phyloP scores from a whole-genome alignment of 192 early-diverging fungal species.

The Linnemannia elongata region DNA sequence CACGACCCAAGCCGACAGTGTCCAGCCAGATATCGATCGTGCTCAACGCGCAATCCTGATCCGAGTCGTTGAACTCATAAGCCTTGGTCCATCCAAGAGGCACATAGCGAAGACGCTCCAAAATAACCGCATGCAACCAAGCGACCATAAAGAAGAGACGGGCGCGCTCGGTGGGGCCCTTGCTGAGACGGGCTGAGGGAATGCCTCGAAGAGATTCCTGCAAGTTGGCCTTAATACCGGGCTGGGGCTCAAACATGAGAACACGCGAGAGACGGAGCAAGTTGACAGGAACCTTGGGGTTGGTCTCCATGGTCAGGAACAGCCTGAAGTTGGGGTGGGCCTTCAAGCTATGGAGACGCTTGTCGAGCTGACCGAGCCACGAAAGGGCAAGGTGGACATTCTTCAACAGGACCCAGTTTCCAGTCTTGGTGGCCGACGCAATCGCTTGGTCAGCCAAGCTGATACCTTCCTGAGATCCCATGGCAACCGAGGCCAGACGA shows the following conservation, averaged over 20 bases:
- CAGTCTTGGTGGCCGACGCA: slow-evolving; percentile 81
- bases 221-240: slow-evolving; percentile 95
- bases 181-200: slow-evolving; percentile 61
- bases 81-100: slow-evolving; percentile 98
- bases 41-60: slow-evolving; percentile 90
- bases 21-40: slow-evolving; percentile 97
- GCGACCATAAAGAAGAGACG: slow-evolving; percentile 95
- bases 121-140: slow-evolving; percentile 95
- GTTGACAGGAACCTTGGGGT: slow-evolving; percentile 95
- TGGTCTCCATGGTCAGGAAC: slow-evolving; percentile 98
- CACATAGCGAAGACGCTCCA: slow-evolving; percentile 96
- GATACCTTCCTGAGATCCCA: slow-evolving; percentile 98
- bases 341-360: slow-evolving; percentile 90
- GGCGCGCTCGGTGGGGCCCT: slow-evolving; percentile 87
- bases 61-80: slow-evolving; percentile 99
- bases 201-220: slow-evolving; percentile 84
- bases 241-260: slow-evolving; percentile 96
- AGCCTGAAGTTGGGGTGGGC: slow-evolving; percentile 89
- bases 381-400: slow-evolving; percentile 97
- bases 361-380: slow-evolving; percentile 97
- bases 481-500: slow-evolving; percentile 87
- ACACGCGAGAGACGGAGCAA: slow-evolving; percentile 90
- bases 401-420: slow-evolving; percentile 97
- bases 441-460: slow-evolving; percentile 92
- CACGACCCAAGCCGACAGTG: slow-evolving; percentile 77